Evolutionary conservation across 2,329 filamentous ascomycete genomes (phyloP), one percentile per base, ranked within the genome.

Genomic region (Alternaria triticina): DNA sequence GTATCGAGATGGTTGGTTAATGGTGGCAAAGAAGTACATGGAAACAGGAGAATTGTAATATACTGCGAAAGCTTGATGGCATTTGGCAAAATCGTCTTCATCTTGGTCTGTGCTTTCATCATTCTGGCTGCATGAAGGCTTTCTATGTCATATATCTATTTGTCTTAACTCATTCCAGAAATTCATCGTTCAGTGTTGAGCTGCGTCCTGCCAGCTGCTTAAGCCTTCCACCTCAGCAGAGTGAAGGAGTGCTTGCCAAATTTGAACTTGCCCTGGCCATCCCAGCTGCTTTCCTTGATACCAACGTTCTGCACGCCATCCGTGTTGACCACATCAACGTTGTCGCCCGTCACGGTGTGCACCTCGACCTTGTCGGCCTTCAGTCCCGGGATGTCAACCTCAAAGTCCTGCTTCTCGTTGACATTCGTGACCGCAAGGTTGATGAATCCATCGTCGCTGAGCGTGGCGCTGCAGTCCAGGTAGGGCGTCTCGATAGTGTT

Each of bases 351-450:
- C 13, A 94, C 87, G 0, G 84, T 88, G 72, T 87, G 90, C 4
- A 92, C 88, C 27, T 86, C 72, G 0, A 91, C 86, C 0, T 82
- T 83, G 5, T 70, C 71, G 3, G 64, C 68, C 43, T 70, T 72
- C 0, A 88, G 75, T 0, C 90, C 90, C 44, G 85, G 83, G n/a
- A 93, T 54, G 46, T 86, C 82, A 0, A 87, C 87, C 64, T 86
- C 83, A 57, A 90, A 89, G 59, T 85, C 86, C 65, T 85, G 83
- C 9, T 85, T 83, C 65, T 90, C 88, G 60, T 81, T 78, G 20
- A 93, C 85, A 75, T 96, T 96, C 15, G 93, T 90, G 1, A 94
- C 91, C 4, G 87, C 91, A 66, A 95, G 70, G 66, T 84, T 90
- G 1, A 90, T 83, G 56, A 82, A 86, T 0, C 90, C 91, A 60